These are phyloP conservation scores for Fusarium napiforme DNA, from an alignment of 2,329 filamentous ascomycete genomes.

Conservation along the genomic window DNA sequence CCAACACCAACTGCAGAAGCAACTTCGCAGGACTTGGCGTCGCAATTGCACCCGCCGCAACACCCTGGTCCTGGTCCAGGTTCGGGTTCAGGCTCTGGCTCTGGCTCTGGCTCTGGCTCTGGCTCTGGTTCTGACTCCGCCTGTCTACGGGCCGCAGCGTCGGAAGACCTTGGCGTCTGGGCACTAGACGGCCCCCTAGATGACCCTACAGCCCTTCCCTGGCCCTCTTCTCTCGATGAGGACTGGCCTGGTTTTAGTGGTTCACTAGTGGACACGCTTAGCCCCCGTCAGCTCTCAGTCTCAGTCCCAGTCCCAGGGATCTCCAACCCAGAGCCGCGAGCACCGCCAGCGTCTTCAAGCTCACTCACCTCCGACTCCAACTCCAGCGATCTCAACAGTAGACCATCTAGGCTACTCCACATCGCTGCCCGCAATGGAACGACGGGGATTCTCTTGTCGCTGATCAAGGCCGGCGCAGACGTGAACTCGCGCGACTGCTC, in stretches of 20 bases:
- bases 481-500: neutral
- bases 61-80: neutral
- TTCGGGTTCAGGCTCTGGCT: neutral
- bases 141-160: neutral
- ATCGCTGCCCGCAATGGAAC: neutral
- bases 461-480: neutral
- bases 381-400: neutral
- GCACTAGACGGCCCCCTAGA: neutral
- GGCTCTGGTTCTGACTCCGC: neutral
- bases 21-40: neutral
- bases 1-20: neutral
- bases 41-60: neutral
- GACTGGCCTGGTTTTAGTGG: conserved; percentile 1
- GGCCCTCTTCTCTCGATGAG: neutral
- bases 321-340: neutral
- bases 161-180: neutral
- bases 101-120: neutral
- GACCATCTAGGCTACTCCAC: neutral
- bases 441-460: neutral
- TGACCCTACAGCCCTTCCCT: neutral
- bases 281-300: neutral
- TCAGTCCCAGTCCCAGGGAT: neutral
- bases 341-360: neutral
- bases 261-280: neutral
- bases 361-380: neutral